Base-by-base conservation (phyloP, 2,329 filamentous ascomycete genomes). In the Myriosclerotinia scirpicola region DNA sequence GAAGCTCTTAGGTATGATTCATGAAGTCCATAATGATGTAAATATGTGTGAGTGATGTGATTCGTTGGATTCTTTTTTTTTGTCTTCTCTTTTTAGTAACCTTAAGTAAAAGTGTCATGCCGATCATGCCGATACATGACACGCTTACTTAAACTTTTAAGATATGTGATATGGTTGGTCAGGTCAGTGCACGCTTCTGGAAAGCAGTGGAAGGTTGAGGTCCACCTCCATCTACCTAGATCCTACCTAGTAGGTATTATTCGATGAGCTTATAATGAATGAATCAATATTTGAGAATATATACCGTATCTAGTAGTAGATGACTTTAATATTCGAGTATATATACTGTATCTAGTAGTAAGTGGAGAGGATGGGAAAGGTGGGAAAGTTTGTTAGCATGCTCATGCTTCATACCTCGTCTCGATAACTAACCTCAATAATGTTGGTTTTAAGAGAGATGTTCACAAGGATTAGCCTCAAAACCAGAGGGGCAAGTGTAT, bases 11-110 rank as follows among this genome's bases (percentile, higher is more conserved):
- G n/a, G n/a, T n/a, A n/a, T n/a, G n/a, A n/a, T n/a, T n/a, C n/a
- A n/a, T n/a, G n/a, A n/a, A n/a, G n/a, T n/a, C n/a, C n/a, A n/a
- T n/a, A n/a, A n/a, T 44, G 9, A 30, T 26, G 11, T 56, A 11
- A 56, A 54, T n/a, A 38, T 42, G 40, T 52, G 48, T 20, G 34
- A 44, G 11, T 44, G 40, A 58, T 42, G 20, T 58, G 55, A 58
- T 58, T 58, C 38, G 55, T 34, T 44, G 15, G 20, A 44, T 44
- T 26, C n/a, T 12, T n/a, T 30, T 12, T 2, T 8, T n/a, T 26
- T 2, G 26, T 26, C 26, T 26, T 26, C 26, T 20, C 9, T 12
- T 17, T n/a, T 8, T 34, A 58, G 30, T 34, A 34, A 34, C 30
- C 30, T 34, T 34, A 26, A n/a, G n/a, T n/a, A n/a, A 26, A 26